Evolutionary conservation across 1,284 basidiomycete genomes (phyloP).

Genomic region (Cutaneotrichosporon cavernicola): DNA sequence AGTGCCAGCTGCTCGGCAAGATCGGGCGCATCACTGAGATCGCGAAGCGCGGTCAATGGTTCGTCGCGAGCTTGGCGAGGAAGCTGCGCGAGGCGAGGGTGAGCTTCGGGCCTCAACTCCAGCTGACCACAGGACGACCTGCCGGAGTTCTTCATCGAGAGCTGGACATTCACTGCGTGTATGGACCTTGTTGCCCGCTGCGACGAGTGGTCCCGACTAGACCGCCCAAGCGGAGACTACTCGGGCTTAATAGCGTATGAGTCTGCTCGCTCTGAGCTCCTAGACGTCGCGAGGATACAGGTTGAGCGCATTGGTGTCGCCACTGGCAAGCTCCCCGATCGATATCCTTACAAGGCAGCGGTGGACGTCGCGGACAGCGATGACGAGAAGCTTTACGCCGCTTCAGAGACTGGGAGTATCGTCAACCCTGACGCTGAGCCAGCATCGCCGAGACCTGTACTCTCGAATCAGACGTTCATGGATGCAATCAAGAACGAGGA

Average conservation of each 20-base stretch:
- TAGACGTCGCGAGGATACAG: constrained; percentile 50
- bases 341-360: constrained; percentile 40
- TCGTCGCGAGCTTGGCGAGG: constrained; percentile 43
- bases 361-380: constrained; percentile 13
- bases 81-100: constrained; percentile 71
- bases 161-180: constrained; percentile 91
- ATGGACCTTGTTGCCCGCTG: constrained; percentile 81
- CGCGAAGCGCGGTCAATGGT: constrained; percentile 60
- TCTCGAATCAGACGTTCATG: constrained; percentile 67
- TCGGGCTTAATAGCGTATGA: constrained; percentile 58
- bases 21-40: constrained; percentile 81
- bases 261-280: constrained; percentile 45
- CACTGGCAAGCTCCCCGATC: constrained; percentile 39
- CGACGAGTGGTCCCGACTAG: constrained; percentile 65
- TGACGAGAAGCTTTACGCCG: neutral
- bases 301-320: constrained; percentile 49
- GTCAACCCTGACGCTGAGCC: constrained; percentile 3
- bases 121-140: constrained; percentile 60
- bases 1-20: constrained; percentile 73
- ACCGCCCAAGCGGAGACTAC: constrained; percentile 56
- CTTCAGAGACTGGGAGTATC: neutral
- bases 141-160: constrained; percentile 79
- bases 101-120: constrained; percentile 32
- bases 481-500: constrained; percentile 62
- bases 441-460: constrained; percentile 33